Conservation (phyloP, 2,329 filamentous ascomycete species). For the Herpotrichia juniperi region DNA sequence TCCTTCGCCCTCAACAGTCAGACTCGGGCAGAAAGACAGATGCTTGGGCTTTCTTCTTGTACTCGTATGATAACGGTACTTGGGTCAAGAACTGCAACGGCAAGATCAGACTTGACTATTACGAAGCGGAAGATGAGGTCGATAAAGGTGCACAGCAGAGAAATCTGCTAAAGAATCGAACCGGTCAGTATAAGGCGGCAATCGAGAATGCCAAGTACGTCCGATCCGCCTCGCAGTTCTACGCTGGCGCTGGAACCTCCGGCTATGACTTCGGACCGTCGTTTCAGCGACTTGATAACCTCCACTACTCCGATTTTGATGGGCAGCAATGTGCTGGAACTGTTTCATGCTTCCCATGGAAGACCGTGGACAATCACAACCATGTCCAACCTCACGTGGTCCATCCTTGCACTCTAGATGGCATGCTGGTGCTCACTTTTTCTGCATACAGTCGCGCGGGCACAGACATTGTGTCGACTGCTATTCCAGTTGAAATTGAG, state of each 20-base stretch:
- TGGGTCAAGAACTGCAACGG: no score
- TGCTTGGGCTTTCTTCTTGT: slow-evolving; percentile 5
- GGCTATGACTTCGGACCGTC: slow-evolving; percentile 2
- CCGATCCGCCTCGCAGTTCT: not conserved
- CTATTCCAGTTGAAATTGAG: slow-evolving; percentile 11
- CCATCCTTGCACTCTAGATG: slow-evolving; percentile 23
- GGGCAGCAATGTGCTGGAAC: not conserved
- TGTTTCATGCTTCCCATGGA: no score
- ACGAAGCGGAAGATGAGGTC: no score
- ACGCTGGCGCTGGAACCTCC: not conserved
- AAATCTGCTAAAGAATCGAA: no score
- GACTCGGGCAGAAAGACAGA: slow-evolving; percentile 3
- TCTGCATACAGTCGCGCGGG: not conserved
- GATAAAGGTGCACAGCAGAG: no score
- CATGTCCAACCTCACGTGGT: slow-evolving; percentile 17
- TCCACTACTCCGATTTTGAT: not conserved
- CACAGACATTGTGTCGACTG: not conserved
- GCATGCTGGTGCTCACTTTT: slow-evolving; percentile 16
- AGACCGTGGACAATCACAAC: no score
- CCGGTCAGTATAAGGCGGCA: no score
- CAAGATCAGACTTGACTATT: no score
- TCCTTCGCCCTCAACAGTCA: slow-evolving; percentile 10
- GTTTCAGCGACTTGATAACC: not conserved
- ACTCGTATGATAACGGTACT: no score
- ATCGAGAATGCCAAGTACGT: not conserved